A percentile compares a stretch with the other conserved stretches of the same genome.
Evolutionary conservation across 228 moss, liverwort and hornwort genomes (phyloP).

Genomic region (Sphagnum magellanicum): DNA sequence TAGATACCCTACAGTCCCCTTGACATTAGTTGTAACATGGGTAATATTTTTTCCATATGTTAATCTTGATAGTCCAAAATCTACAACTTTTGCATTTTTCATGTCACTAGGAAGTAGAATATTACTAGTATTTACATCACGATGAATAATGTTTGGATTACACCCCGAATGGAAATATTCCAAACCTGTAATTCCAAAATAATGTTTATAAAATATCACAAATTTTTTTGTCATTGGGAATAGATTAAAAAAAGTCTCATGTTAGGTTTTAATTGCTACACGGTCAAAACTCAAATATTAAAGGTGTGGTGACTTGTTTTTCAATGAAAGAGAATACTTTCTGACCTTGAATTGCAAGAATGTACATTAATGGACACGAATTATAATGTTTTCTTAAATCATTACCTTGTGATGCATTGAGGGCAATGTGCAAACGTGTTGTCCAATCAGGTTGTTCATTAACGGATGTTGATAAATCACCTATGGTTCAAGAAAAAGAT

Average conservation of each 20-base stretch:
- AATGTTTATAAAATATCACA: neutral
- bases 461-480: neutral
- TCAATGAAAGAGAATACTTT: too few relatives aligned
- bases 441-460: conserved; percentile 5
- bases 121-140: conserved; percentile 23
- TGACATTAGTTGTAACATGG: conserved; percentile 17
- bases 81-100: conserved; percentile 21
- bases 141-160: conserved; percentile 23
- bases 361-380: too few relatives aligned
- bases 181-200: conserved; percentile 20
- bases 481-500: too few relatives aligned
- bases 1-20: conserved; percentile 30
- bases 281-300: too few relatives aligned
- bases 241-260: neutral
- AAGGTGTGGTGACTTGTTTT: too few relatives aligned
- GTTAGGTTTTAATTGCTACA: too few relatives aligned
- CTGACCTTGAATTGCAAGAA: too few relatives aligned
- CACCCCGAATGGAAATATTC: conserved; percentile 26
- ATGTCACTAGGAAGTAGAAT: conserved; percentile 20
- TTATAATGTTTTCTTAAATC: too few relatives aligned
- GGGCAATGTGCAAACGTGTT: conserved; percentile 10
- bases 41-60: conserved; percentile 1
- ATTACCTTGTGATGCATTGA: conserved; percentile 15
- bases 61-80: conserved; percentile 29
- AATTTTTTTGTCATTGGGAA: neutral